Evolutionary conservation across 2,329 filamentous ascomycete genomes (phyloP).

Genomic region (Macrophomina pseudophaseolina): DNA sequence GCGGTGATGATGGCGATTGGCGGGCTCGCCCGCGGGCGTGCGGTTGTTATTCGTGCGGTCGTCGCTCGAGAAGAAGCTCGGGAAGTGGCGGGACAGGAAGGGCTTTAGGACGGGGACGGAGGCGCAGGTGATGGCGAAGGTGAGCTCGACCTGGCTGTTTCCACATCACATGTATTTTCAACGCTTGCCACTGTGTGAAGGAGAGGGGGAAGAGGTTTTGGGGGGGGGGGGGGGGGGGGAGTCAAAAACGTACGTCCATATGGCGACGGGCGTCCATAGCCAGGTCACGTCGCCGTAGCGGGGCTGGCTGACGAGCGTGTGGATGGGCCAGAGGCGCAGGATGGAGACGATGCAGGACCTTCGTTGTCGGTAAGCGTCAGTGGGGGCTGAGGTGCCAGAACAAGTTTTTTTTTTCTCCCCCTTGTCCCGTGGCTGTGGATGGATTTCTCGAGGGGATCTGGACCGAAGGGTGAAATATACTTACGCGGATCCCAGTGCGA

Average conservation of each 20-base stretch:
- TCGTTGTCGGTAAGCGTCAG: too few species aligned
- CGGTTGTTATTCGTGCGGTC: not conserved
- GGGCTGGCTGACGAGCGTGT: not conserved
- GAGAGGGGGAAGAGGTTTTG: not conserved
- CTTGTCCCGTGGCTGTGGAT: not conserved
- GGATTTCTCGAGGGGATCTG: too few species aligned
- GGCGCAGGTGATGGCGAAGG: conserved; percentile 20
- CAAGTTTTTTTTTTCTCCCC: too few species aligned
- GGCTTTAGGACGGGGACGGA: conserved; percentile 16
- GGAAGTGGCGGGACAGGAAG: conserved; percentile 12
- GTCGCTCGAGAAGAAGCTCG: not conserved
- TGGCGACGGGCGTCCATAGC: conserved; percentile 10
- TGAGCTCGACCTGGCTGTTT: conserved; percentile 7
- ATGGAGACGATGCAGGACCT: conserved; percentile 15
- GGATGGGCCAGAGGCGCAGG: conserved; percentile 10
- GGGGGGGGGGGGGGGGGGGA: too few species aligned
- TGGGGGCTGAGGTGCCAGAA: too few species aligned
- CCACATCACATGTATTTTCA: too few species aligned
- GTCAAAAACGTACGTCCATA: not conserved
- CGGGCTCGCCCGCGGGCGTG: not conserved
- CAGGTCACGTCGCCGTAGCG: conserved; percentile 17
- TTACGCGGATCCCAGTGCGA: conserved; percentile 2
- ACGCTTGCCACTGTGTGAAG: too few species aligned
- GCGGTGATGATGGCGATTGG: not conserved
- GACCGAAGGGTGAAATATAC: not conserved